Evolutionary conservation across 441 rosid genomes (phyloP), one percentile per base, ranked within the genome.

Genomic region (Pelargonium cotyledonis): DNA sequence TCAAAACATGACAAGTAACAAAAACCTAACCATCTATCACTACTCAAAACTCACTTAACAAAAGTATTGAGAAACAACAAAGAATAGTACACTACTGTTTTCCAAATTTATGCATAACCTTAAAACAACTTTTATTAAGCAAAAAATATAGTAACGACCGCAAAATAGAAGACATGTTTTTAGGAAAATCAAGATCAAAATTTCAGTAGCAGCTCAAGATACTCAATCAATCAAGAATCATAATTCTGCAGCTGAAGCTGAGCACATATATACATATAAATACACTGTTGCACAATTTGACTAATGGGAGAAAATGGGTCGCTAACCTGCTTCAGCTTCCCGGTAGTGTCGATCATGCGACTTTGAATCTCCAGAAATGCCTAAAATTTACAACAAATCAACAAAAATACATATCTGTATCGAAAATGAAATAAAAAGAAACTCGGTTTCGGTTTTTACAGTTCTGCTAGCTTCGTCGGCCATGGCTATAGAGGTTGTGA

Each of bases 321-420:
- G 35, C 57, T 29, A n/a, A 85, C 95, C 94, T 89, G 94, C 72
- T 94, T 94, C 60, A 88, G 65, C 81, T 94, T 91, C 19, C 85
- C 85, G 3, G 94, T 86, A 57, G 86, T 88, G 76, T 94, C 94
- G 49, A 91, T 87, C 94, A 89, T 85, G 79, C 89, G 95, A 70
- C 89, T 84, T 77, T 91, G 97, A 76, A 91, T 85, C 89, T 94
- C 97, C 46, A 87, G 65, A 79, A 89, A 91, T n/a, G 89, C 96
- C 96, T 80, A 70, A 15, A 73, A 66, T 47, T 23, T 21, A 43
- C 65, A n/a, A 47, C 44, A 31, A 10, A 35, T 23, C 21, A 9
- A 8, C 21, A 16, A 23, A 66, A 11, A 67, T 0, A 0, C 47
- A 1, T 8, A 16, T 68, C 18, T 10, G 14, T 12, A 66, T 14